Conservation (phyloP, 495 filamentous ascomycete genomes). For the Aspergillus leporis region DNA sequence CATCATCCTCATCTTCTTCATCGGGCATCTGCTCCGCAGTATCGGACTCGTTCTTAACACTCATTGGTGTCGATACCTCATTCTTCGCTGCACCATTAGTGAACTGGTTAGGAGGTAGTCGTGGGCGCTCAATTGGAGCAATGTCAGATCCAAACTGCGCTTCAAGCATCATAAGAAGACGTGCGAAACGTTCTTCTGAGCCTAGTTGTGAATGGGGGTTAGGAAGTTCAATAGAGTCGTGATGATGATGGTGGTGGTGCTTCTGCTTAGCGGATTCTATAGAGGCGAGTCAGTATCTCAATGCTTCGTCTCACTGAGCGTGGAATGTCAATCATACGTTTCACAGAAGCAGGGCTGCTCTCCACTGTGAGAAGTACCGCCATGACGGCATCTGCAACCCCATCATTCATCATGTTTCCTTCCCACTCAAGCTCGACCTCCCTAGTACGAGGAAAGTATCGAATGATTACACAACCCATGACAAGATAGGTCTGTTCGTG, state of each 20-base stretch:
- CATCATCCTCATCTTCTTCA: slow-evolving; percentile 41
- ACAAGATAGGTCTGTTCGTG: slow-evolving; percentile 63
- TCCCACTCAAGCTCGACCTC: slow-evolving; percentile 95
- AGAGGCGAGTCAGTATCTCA: slow-evolving; percentile 16
- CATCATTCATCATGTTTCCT: slow-evolving; percentile 95
- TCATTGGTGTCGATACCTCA: slow-evolving; percentile 16
- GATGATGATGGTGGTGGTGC: slow-evolving; percentile 58
- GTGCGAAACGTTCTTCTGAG: slow-evolving; percentile 73
- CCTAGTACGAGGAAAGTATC: slow-evolving; percentile 61
- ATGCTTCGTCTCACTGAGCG: background rate
- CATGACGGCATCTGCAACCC: slow-evolving; percentile 93
- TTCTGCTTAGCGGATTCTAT: slow-evolving; percentile 58
- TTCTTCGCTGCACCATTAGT: slow-evolving; percentile 42
- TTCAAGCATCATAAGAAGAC: slow-evolving; percentile 94
- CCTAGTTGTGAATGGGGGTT: slow-evolving; percentile 72
- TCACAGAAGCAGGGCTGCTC: slow-evolving; percentile 90
- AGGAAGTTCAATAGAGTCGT: slow-evolving; percentile 36
- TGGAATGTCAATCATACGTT: slow-evolving; percentile 59
- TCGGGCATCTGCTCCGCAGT: slow-evolving; percentile 18
- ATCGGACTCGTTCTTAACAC: slow-evolving; percentile 24
- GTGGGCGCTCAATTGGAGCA: slow-evolving; percentile 69
- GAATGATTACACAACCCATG: slow-evolving; percentile 86
- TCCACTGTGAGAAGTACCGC: slow-evolving; percentile 87
- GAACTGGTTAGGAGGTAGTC: slow-evolving; percentile 39
- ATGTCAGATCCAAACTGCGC: slow-evolving; percentile 87